Base-by-base conservation (phyloP, 192 early-diverging fungal species). In the Backusella mclennaniae region DNA sequence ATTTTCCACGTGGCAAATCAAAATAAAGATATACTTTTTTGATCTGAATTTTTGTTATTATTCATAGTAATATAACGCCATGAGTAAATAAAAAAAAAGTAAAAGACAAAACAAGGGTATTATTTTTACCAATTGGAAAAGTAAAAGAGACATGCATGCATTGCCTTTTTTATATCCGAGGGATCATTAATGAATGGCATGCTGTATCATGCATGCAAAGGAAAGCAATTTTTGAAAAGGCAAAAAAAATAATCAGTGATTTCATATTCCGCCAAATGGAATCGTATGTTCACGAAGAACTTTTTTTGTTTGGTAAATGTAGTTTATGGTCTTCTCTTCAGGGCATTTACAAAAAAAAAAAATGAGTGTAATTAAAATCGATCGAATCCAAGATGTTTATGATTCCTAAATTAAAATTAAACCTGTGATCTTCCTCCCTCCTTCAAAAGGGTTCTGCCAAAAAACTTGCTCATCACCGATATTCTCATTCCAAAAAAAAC, bases 1-100 rank as follows among this genome's bases (percentile, higher is more conserved):
- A 63, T 63, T 29, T 63, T 63, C 26, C 56, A 63, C 56, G 56
- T 63, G 56, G 56, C 56, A 63, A 63, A 63, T 29, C 56, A 63
- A 59, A 29, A 63, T 1, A 63, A 11, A 59, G 12, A 15, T 46
- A 6, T 46, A 19, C 46, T 49, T 49, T 44, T 49, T 49, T 49
- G 46, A 49, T 49, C 19, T n/a, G 46, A n/a, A 49, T 19, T 49
- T 17, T 5, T 44, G 15, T 44, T 44, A 4, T 44, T 44, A 4
- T 44, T 44, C 4, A n/a, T 19, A 39, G 38, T 39, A 49, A 49
- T n/a, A 49, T 49, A n/a, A 21, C 17, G 19, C 46, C 17, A 19
- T n/a, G 46, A n/a, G 15, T 1, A n/a, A 6, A 6, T 7, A 2
- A 39, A 39, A 11, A 39, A 39, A 39, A 39, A 39, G 38, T 9